Base-by-base conservation (phyloP, 108 stramenopile genomes). In the Hondaea fermentalgiana region DNA sequence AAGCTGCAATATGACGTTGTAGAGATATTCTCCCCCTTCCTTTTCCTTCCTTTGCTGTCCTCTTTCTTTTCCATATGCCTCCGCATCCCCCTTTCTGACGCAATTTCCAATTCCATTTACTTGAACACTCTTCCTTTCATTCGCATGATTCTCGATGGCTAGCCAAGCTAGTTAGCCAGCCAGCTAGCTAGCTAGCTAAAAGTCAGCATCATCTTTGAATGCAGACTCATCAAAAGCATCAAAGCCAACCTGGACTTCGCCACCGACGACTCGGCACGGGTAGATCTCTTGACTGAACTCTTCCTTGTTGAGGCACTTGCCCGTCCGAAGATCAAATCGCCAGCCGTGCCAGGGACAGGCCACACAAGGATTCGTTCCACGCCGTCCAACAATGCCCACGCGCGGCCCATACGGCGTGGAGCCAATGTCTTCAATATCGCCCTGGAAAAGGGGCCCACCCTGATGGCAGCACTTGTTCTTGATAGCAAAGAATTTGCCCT, bases 321-420 rank as follows among this genome's bases (percentile, higher is more conserved):
- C 76, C 3, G 76, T 53, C 12, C 51, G 49, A 1, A 83, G 76
- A 3, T 83, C 51, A 35, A 83, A 83, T 6, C 76, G 45, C 76
- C 76, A 83, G 49, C 76, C 76, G 23, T 83, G 76, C 76, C 76
- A 83, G 8, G 76, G 76, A 45, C 76, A 83, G 6, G 76, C 76
- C 1, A 83, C 23, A 45, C 76, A 83, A 6, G 76, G 76, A 12
- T 23, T 23, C 8, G 6, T 53, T 8, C 8, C 64, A 45, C 49
- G 76, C 14, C 14, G 49, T 6, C 25, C 25, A 6, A 25, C 51
- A 23, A n/a, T 16, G 51, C 49, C 76, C n/a, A 10, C 25, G 0
- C 76, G 49, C 8, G 45, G 49, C 12, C 25, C n/a, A 45, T 83
- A 53, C 4, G 49, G 43, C 8, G 51, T 83, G 49, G 49, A 14